These are phyloP conservation scores for Talaromyces atroroseus DNA, from an alignment of 2,329 filamentous ascomycete genomes.

Conservation along the genomic window DNA sequence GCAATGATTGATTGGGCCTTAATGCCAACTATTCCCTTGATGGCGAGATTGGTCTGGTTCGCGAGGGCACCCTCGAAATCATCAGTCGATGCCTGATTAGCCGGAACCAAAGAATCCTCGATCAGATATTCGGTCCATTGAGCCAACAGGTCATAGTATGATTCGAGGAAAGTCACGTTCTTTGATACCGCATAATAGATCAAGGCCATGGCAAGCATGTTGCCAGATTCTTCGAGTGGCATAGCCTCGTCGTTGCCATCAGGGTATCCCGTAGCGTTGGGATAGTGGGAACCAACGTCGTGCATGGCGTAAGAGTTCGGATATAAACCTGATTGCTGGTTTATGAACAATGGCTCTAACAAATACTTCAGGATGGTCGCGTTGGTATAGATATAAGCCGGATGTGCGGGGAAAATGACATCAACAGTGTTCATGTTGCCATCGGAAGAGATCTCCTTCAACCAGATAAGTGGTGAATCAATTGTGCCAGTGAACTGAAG, in stretches of 20 bases:
- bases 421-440: constrained; percentile 39
- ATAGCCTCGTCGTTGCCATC: constrained; percentile 28
- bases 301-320: constrained; percentile 30
- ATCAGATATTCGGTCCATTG: constrained; percentile 34
- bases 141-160: constrained; percentile 28
- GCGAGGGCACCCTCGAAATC: constrained; percentile 32
- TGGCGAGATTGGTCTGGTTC: constrained; percentile 55
- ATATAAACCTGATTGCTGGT: constrained; percentile 31
- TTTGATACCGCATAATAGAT: constrained; percentile 32
- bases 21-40: constrained; percentile 58
- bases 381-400: constrained; percentile 36
- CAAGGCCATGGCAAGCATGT: constrained; percentile 30
- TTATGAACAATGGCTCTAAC: constrained; percentile 36
- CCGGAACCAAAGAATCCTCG: constrained; percentile 29
- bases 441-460: constrained; percentile 42
- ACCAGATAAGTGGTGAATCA: constrained; percentile 36
- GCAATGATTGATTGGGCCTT: constrained; percentile 54
- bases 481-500: constrained; percentile 46
- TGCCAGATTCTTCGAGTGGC: constrained; percentile 36
- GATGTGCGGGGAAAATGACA: constrained; percentile 36
- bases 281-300: constrained; percentile 32
- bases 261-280: constrained; percentile 33
- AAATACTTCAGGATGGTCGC: constrained; percentile 36
- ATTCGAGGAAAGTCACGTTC: constrained; percentile 25
- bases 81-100: constrained; percentile 33